phyloP scores from a whole-genome alignment of 139 green algal genomes.

The Chlorella sorokiniana region DNA sequence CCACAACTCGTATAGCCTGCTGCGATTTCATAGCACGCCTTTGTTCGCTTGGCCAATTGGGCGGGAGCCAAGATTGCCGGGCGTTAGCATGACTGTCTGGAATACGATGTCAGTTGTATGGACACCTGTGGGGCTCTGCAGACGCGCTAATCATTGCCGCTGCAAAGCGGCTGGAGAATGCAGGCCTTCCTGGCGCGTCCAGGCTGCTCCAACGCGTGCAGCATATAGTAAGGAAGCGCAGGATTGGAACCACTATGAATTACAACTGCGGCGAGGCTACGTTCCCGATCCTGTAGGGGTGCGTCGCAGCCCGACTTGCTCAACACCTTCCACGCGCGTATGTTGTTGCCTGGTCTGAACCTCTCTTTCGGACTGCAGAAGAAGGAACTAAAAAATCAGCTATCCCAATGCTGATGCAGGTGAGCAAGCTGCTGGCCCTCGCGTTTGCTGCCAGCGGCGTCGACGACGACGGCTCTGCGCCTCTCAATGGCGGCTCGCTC shows the following conservation, averaged over 20 bases:
- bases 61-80: too few relatives aligned
- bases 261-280: background rate
- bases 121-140: too few relatives aligned
- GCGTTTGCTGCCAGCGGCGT: background rate
- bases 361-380: background rate
- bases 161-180: too few relatives aligned
- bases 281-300: background rate
- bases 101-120: too few relatives aligned
- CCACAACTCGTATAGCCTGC: too few relatives aligned
- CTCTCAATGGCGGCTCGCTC: background rate
- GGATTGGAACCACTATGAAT: background rate
- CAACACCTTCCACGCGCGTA: background rate
- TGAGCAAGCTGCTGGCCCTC: slow-evolving; percentile 10
- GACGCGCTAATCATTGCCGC: too few relatives aligned
- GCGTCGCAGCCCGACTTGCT: background rate
- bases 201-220: too few relatives aligned
- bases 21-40: too few relatives aligned
- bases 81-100: too few relatives aligned
- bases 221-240: too few relatives aligned
- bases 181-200: too few relatives aligned
- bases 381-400: background rate
- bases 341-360: background rate
- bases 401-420: background rate
- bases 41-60: too few relatives aligned
- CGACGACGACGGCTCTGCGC: background rate